phyloP scores from a whole-genome alignment of 495 filamentous ascomycete genomes.

The Neurospora sp. region DNA sequence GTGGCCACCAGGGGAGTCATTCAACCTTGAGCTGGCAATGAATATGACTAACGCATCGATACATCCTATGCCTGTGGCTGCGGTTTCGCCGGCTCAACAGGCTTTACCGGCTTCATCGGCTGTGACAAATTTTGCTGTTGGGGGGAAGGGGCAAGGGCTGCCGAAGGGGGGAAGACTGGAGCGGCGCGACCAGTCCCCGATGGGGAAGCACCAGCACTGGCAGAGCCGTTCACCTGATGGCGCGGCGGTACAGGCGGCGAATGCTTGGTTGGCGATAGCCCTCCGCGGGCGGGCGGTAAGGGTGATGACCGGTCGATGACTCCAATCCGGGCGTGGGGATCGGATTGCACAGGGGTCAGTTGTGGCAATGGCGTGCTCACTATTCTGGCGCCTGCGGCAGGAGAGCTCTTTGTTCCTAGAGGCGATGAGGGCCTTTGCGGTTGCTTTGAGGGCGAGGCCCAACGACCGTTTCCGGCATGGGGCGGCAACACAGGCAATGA shows the following conservation, averaged over 20 bases:
- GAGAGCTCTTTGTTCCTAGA: conserved; percentile 21
- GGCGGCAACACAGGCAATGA: conserved; percentile 5
- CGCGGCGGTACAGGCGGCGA: conserved; percentile 34
- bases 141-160: conserved; percentile 44
- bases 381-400: conserved; percentile 3
- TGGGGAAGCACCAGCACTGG: conserved; percentile 9
- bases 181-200: conserved; percentile 17
- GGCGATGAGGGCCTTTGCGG: conserved; percentile 18
- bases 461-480: conserved; percentile 19
- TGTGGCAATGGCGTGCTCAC: conserved; percentile 18
- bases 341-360: conserved; percentile 13
- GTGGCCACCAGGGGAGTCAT: neutral
- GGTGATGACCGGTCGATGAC: conserved; percentile 20
- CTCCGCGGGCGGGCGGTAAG: conserved; percentile 48
- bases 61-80: neutral
- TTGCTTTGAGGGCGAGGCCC: conserved; percentile 23
- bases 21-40: neutral
- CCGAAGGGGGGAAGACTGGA: conserved; percentile 40
- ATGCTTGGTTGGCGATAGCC: conserved; percentile 71
- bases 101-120: conserved; percentile 37
- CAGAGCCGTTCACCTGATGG: conserved; percentile 8
- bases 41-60: neutral
- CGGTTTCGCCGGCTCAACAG: conserved; percentile 11
- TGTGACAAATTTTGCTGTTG: conserved; percentile 38
- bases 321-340: conserved; percentile 5